Base-by-base conservation (phyloP, 495 filamentous ascomycete species). In the Daldinia loculata region DNA sequence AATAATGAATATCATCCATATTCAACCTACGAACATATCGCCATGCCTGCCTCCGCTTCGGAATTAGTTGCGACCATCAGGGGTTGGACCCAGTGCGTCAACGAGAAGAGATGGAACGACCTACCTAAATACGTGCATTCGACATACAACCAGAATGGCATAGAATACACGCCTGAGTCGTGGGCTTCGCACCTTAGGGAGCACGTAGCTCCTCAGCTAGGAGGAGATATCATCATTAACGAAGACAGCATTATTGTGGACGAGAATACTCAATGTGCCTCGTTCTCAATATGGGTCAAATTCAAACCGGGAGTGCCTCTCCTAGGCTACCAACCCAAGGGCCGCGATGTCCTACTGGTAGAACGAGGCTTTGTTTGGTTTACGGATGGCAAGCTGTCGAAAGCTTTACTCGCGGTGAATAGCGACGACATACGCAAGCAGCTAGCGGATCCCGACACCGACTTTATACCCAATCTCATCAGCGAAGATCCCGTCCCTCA, bases 331-430 rank as follows among this genome's bases (percentile, higher is more conserved):
- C 63, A 56, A 9, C 69, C 63, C 0, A 67, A 62, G 48, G 63
- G 59, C 24, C 69, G 58, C 8, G 63, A 72, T n/a, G 52, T 72
- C 7, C 12, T 63, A 24, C 29, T 72, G 6, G 43, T 72, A 0
- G 69, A 66, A n/a, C 69, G 61, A 48, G 63, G 69, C 15, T 67
- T 72, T 50, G 38, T 64, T 19, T 72, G 69, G 69, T 72, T 72
- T 30, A 64, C 59, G 6, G 60, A 67, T n/a, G 59, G 69, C 9
- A 72, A 72, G 26, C 53, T 72, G 30, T 67, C 69, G 9, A 72
- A 61, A n/a, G 50, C 63, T 6, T 30, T 72, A 32, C 66, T 67
- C 55, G 14, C 66, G 36, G 66, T 59, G 14, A 72, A 72, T 41
- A 67, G 56, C 60, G 69, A 72, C 60, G 63, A 72, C 7, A 67